A percentile compares a stretch with the other conserved stretches of the same genome.
These are phyloP conservation scores for Porphyra umbilicalis DNA, from an alignment of 31 red algal genomes.

Conservation along the genomic window DNA sequence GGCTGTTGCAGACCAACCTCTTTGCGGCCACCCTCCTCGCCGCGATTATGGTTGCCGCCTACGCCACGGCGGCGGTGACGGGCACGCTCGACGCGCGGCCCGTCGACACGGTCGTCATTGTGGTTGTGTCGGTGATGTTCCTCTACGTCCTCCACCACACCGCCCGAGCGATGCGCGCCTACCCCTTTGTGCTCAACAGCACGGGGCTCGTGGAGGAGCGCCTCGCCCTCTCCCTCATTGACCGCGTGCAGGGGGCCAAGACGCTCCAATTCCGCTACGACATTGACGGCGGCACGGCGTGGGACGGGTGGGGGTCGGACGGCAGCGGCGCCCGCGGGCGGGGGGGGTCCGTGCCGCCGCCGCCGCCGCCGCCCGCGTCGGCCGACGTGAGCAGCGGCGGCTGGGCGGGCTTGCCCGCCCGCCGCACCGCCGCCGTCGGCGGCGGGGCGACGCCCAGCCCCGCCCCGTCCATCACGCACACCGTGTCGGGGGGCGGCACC, in stretches of 20 bases:
- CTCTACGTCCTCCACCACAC: background rate
- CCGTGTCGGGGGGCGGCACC: too few species aligned
- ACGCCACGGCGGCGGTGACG: background rate
- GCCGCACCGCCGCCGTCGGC: background rate
- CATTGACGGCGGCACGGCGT: background rate
- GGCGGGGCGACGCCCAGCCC: too few species aligned
- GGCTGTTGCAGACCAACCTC: constrained; percentile 55
- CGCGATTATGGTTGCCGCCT: constrained; percentile 21
- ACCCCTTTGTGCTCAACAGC: background rate
- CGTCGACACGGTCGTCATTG: background rate
- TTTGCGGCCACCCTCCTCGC: constrained; percentile 69
- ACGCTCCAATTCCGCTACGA: background rate
- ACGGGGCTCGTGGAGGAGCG: background rate
- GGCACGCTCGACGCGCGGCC: background rate
- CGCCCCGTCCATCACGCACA: too few species aligned
- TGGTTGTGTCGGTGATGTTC: background rate
- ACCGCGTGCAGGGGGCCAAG: background rate
- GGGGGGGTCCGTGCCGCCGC: background rate
- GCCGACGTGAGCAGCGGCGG: background rate
- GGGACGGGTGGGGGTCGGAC: background rate
- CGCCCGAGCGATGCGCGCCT: background rate
- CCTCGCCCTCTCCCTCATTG: background rate
- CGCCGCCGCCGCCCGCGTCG: background rate
- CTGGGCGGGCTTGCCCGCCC: background rate
- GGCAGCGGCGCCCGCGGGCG: too few species aligned